Evolutionary conservation across 352 stramenopile genomes (phyloP).

Genomic region (Pythium dissotocum): DNA sequence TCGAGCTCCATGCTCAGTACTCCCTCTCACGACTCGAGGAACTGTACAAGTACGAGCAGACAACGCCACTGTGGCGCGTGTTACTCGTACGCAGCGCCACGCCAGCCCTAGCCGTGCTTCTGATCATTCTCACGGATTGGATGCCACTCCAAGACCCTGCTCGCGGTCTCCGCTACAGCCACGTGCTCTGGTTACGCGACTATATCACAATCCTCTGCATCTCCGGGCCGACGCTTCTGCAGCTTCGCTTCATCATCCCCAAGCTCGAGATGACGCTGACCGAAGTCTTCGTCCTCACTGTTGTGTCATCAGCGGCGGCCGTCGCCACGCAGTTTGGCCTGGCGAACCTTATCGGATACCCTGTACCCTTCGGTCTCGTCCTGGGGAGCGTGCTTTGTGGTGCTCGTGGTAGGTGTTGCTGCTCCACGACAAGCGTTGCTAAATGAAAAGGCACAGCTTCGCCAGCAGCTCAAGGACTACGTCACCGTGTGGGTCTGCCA

Average conservation of each 20-base stretch:
- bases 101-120: neutral
- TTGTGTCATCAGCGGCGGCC: neutral
- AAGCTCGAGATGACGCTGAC: neutral
- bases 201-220: slow-evolving; percentile 7
- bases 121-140: slow-evolving; percentile 1
- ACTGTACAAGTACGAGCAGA: neutral
- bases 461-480: slow-evolving; percentile 5
- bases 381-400: slow-evolving; percentile 5
- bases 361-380: slow-evolving; percentile 3
- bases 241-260: slow-evolving; percentile 11
- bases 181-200: neutral
- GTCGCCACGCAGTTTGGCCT: slow-evolving; percentile 3
- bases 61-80: slow-evolving; percentile 6
- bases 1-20: slow-evolving; percentile 8
- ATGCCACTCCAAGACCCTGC: neutral
- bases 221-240: neutral
- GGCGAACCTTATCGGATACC: slow-evolving; percentile 9
- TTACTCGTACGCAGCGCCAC: neutral
- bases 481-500: slow-evolving; percentile 16
- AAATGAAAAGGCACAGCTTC: neutral
- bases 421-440: neutral
- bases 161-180: slow-evolving; percentile 5
- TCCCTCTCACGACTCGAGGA: slow-evolving; percentile 5
- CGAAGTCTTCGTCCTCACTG: neutral
- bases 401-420: slow-evolving; percentile 6